Evolutionary conservation across 2,329 filamentous ascomycete genomes (phyloP), one percentile per base, ranked within the genome.

Genomic region (Orbilia javanica): DNA sequence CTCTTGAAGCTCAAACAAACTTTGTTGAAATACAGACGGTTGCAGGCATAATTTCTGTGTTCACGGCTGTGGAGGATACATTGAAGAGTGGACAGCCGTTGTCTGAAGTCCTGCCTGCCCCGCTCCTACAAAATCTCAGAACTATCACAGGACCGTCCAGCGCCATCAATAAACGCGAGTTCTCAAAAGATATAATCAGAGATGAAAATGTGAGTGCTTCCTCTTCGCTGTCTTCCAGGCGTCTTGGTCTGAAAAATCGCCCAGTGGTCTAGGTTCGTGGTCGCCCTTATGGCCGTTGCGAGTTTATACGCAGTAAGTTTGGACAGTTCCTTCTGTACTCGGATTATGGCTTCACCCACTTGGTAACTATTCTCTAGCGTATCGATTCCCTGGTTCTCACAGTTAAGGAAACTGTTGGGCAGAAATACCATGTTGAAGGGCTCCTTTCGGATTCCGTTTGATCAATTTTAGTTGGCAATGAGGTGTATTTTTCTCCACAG

Each of bases 41-140:
- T 8, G 86, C 85, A 3, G 86, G 87, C 27, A 79, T 87, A 62
- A 88, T 88, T 87, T 85, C 86, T 0, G 86, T 87, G 0, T 80
- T 88, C 0, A 83, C 82, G 0, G 84, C 87, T 1, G 81, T 87
- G 5, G 86, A 87, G 62, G 86, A 87, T 57, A 82, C 86, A 0
- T 80, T 88, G 11, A 84, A 85, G 20, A 87, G 86, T 0, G 87
- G 86, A 0, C 84, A 85, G n/a, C 83, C 87, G 0, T 80, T 87
- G 0, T 87, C 87, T 0, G 85, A 86, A 63, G 82, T 86, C 1
- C 79, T 88, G 0, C 87, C 87, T 0, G 84, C 85, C 0, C 87
- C 87, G 1, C 79, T 88, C 20, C 80, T 87, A 0, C 82, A 83
- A 1, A 83, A 84, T 1, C 84, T 81, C 25, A 75, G 71, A 50